Evolutionary conservation across 169 alveolate genomes (phyloP).

Genomic region (Eimeria maxima): DNA sequence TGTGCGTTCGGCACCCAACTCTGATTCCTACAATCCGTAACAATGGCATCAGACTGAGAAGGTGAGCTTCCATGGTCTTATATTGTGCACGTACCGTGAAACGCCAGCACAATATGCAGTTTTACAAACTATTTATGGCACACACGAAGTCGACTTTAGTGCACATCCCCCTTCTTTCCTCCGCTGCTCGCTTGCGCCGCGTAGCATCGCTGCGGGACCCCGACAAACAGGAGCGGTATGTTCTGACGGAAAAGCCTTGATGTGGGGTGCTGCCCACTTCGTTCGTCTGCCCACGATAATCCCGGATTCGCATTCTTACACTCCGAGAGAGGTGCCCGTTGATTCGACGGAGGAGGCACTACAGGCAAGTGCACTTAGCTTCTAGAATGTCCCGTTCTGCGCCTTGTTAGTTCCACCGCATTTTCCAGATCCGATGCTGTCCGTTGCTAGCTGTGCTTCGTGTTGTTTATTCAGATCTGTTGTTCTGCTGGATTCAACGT

Average conservation of each 20-base stretch:
- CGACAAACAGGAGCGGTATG: slow-evolving; percentile 81
- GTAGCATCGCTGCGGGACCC: slow-evolving; percentile 80
- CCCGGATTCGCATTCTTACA: slow-evolving; percentile 81
- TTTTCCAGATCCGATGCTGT: neutral
- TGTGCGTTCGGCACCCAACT: slow-evolving; percentile 32
- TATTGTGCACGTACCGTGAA: neutral
- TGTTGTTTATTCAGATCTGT: slow-evolving; percentile 68
- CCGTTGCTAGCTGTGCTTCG: neutral
- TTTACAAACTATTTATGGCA: too few relatives aligned
- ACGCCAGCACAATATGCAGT: neutral
- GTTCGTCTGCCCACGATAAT: slow-evolving; percentile 76
- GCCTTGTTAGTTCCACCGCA: neutral
- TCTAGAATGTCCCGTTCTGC: neutral
- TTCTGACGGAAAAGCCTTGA: slow-evolving; percentile 78
- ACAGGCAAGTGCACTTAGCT: slow-evolving; percentile 16
- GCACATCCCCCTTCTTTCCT: neutral
- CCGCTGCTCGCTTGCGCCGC: neutral
- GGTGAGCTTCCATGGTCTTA: slow-evolving; percentile 10
- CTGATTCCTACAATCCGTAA: slow-evolving; percentile 66
- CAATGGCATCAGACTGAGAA: slow-evolving; percentile 26
- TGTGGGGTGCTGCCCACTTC: slow-evolving; percentile 83
- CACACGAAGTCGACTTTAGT: neutral
- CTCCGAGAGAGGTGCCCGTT: slow-evolving; percentile 80
- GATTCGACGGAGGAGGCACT: slow-evolving; percentile 18
- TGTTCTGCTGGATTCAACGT: slow-evolving; percentile 83